Evolutionary conservation across 2,329 filamentous ascomycete genomes (phyloP), one percentile per base, ranked within the genome.

Genomic region (Podosphaera xanthii): DNA sequence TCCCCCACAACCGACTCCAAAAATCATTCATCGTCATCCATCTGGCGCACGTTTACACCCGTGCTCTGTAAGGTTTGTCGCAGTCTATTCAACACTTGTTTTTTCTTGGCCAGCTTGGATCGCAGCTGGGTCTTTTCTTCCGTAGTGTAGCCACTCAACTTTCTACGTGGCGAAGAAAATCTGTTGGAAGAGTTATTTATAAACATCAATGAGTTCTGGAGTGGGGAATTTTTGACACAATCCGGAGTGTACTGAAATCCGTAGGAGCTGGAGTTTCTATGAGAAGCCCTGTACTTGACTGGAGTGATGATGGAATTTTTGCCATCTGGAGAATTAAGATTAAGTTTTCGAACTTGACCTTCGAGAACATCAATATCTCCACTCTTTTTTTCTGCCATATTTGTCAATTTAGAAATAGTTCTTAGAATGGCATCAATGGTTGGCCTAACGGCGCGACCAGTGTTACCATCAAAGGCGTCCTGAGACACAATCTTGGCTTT

Each of bases 381-480:
- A 68, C 86, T 92, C 69, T 87, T 86, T 72, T 88, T 87, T 74
- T 97, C 87, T 0, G 86, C 86, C 84, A 96, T 91, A 61, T 76
- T 79, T 40, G 90, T 96, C 85, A 98, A 90, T 68, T 92, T 95
- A 60, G 77, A 76, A 64, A 98, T 94, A 0, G 92, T 98, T 61
- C 86, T 87, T 64, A 90, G 84, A 30, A 98, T 87, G 0, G 88
- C 87, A 65, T 96, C 92, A 8, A 96, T 87, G 0, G 90, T 96
- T 0, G 92, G 92, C 0, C 68, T 69, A 6, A 63, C 53, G 35
- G 62, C 77, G 64, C 74, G 77, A 49, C 73, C 72, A 2, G 73
- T 69, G 56, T 73, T 74, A 22, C 76, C 77, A 6, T 76, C 75
- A 1, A 78, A 72, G 4, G 72, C 71, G 50, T 72, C 70, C 33